Evolutionary conservation across 805 yeast genomes (phyloP).

Genomic region (Candida montana): DNA sequence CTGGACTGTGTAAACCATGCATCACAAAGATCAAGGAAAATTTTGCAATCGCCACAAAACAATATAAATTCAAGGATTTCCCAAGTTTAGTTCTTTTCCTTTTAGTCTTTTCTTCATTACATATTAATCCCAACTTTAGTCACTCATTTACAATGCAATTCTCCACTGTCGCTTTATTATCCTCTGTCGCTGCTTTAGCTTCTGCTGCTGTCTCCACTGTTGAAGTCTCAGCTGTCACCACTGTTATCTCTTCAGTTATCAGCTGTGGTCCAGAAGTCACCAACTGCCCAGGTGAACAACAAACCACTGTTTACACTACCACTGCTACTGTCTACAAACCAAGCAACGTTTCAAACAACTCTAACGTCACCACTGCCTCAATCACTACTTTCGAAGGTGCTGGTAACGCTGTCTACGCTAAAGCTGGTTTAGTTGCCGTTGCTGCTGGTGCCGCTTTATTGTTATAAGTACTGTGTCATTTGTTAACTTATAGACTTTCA

Average conservation of each 20-base stretch:
- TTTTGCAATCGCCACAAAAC: no score
- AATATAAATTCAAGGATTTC: conserved; percentile 4
- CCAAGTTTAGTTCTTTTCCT: not conserved
- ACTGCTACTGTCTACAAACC: not conserved
- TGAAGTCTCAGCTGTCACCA: conserved; percentile 6
- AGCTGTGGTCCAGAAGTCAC: conserved; percentile 12
- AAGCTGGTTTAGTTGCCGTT: conserved; percentile 27
- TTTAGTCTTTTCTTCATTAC: conserved; percentile 3
- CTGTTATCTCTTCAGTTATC: conserved; percentile 10
- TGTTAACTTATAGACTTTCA: not conserved
- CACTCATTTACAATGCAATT: conserved; percentile 29
- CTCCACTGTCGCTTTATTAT: conserved; percentile 24
- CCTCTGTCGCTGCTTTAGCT: conserved; percentile 23
- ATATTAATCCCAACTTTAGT: conserved; percentile 21
- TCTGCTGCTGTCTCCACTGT: conserved; percentile 18
- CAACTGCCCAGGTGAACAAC: conserved; percentile 12
- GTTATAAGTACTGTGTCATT: conserved; percentile 19
- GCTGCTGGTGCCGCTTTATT: conserved; percentile 27
- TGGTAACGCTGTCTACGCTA: conserved; percentile 22
- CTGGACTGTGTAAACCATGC: no score
- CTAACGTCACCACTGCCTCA: conserved; percentile 22
- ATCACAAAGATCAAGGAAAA: no score
- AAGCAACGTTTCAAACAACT: conserved; percentile 9
- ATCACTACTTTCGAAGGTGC: conserved; percentile 26
- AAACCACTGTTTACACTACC: not conserved